Conservation (phyloP, 805 yeast species). For the Hanseniaspora guilliermondii region DNA sequence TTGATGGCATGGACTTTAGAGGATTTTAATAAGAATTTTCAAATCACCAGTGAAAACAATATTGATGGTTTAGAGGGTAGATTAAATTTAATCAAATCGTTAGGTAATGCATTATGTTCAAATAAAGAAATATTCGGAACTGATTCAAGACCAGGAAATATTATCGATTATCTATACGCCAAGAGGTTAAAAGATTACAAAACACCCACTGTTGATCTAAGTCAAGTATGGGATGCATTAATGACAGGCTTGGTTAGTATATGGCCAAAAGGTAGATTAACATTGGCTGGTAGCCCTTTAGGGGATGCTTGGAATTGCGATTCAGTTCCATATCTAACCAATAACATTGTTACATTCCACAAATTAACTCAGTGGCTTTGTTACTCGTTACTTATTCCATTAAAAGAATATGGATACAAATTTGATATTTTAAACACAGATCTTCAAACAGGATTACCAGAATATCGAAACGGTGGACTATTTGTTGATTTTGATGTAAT, state of each 20-base stretch:
- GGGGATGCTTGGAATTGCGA: conserved; percentile 53
- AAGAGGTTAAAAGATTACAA: conserved; percentile 12
- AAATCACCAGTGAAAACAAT: conserved; percentile 37
- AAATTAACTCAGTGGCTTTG: conserved; percentile 58
- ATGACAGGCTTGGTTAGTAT: conserved; percentile 46
- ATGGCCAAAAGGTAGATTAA: conserved; percentile 51
- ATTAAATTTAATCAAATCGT: conserved; percentile 32
- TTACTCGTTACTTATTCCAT: conserved; percentile 45
- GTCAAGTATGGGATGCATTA: conserved; percentile 41
- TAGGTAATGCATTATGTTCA: conserved; percentile 36
- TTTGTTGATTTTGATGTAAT: conserved; percentile 45
- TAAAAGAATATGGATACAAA: conserved; percentile 33
- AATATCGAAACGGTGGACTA: conserved; percentile 54
- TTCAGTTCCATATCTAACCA: conserved; percentile 24
- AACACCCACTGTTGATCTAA: conserved; percentile 30
- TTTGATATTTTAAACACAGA: conserved; percentile 30
- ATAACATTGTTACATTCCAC: conserved; percentile 45
- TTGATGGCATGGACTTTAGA: conserved; percentile 29
- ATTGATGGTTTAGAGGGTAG: conserved; percentile 47
- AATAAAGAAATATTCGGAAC: conserved; percentile 36
- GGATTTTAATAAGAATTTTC: conserved; percentile 34
- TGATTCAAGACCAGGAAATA: conserved; percentile 40
- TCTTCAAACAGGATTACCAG: conserved; percentile 46
- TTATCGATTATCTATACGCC: conserved; percentile 37
- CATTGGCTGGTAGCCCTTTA: conserved; percentile 37